Evolutionary conservation across 2,329 filamentous ascomycete species (phyloP).

Genomic region (Tolypocladium ovalisporum): DNA sequence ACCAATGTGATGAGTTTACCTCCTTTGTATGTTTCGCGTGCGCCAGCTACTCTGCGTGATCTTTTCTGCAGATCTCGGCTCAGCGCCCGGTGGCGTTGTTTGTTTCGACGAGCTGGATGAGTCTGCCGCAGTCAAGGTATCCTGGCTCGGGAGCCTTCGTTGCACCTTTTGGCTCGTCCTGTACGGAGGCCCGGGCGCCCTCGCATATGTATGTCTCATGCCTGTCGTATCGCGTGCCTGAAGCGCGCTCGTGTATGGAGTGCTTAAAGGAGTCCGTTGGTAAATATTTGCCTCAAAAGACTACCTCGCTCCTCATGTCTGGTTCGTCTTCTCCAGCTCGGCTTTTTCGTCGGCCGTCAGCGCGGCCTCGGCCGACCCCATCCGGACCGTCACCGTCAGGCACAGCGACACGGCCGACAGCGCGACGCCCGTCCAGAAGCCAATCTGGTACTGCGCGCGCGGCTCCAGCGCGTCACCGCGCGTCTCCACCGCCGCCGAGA

Average conservation of each 20-base stretch:
- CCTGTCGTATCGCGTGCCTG: background rate
- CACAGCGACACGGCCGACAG: conserved; percentile 38
- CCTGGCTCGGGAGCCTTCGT: background rate
- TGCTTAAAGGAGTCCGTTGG: too few species aligned
- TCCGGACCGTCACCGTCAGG: conserved; percentile 45
- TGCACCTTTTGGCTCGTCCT: background rate
- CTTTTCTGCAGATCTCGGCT: background rate
- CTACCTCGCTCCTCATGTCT: background rate
- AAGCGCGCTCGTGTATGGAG: too few species aligned
- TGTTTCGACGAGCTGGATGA: too few species aligned
- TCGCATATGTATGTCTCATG: background rate
- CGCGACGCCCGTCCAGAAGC: conserved; percentile 56
- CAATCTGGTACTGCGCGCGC: conserved; percentile 48
- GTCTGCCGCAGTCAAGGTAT: background rate
- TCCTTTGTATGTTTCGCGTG: too few species aligned
- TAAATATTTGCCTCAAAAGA: too few species aligned
- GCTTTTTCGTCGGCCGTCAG: conserved; percentile 47
- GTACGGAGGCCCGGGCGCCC: background rate
- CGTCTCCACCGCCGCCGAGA: conserved; percentile 32
- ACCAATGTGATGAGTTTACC: background rate
- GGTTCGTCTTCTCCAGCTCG: conserved; percentile 8
- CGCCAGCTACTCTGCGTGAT: background rate
- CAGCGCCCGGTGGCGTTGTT: background rate
- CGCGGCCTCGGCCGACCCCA: conserved; percentile 43
- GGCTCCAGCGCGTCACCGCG: conserved; percentile 21